Conservation (phyloP, 345 rosid genomes). For the Raphanus sativus region DNA sequence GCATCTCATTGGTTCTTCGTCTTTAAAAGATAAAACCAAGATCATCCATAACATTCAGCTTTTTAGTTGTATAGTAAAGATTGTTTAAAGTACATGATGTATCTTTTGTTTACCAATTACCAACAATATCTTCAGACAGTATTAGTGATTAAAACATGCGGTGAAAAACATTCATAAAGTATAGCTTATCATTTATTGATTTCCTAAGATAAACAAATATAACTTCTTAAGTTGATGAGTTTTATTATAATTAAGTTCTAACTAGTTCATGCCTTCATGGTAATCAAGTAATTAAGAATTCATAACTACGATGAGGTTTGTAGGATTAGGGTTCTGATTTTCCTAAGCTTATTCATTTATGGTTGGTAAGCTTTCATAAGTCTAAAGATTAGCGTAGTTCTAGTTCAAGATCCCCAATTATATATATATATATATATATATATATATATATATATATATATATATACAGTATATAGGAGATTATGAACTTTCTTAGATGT, state of each 20-base stretch:
- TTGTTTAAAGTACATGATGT: constrained; percentile 34
- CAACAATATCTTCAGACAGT: background rate
- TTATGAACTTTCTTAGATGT: background rate
- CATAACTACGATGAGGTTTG: background rate
- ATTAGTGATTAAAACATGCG: background rate
- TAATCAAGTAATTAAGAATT: background rate
- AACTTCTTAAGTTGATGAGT: background rate
- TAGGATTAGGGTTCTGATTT: background rate
- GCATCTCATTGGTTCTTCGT: constrained; percentile 36
- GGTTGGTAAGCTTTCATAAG: background rate
- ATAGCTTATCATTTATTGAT: background rate
- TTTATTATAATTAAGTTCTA: background rate
- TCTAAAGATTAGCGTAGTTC: background rate
- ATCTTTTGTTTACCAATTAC: background rate
- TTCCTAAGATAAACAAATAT: background rate
- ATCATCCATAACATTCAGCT: constrained; percentile 19
- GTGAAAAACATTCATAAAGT: background rate
- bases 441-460: too few relatives aligned
- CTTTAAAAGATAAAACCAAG: constrained; percentile 16
- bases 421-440: too few relatives aligned
- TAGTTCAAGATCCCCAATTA: background rate
- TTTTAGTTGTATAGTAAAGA: constrained; percentile 20
- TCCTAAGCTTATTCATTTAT: background rate
- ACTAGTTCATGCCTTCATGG: background rate
- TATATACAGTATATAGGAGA: too few relatives aligned